Conservation (phyloP, 2,329 filamentous ascomycete species). For the Chaetomiaceae sp. region DNA sequence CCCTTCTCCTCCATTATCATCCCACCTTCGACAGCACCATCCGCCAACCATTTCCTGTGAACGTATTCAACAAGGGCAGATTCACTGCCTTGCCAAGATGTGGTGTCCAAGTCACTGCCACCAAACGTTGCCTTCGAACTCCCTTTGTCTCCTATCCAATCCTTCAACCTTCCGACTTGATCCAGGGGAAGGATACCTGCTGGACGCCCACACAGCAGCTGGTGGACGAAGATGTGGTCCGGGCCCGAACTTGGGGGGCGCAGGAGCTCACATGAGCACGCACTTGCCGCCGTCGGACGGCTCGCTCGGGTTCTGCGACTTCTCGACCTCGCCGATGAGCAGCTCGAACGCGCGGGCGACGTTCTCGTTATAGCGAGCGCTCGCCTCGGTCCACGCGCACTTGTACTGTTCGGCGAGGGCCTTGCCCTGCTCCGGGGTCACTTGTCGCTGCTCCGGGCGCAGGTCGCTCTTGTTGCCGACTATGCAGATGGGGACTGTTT, state of each 20-base stretch:
- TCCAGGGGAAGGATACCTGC: too few relatives aligned
- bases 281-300: constrained; percentile 79
- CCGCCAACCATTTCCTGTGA: background rate
- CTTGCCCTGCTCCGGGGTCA: constrained; percentile 78
- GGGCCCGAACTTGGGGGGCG: too few relatives aligned
- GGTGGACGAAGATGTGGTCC: too few relatives aligned
- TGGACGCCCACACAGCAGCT: too few relatives aligned
- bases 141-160: background rate
- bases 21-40: background rate
- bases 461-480: constrained; percentile 98
- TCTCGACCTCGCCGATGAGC: constrained; percentile 92
- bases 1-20: too few relatives aligned
- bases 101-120: background rate
- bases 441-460: constrained; percentile 86
- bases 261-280: constrained; percentile 66
- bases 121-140: background rate
- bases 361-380: constrained; percentile 90
- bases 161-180: too few relatives aligned
- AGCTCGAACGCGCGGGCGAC: constrained; percentile 89
- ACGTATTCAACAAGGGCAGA: background rate
- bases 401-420: constrained; percentile 80
- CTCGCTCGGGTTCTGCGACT: constrained; percentile 84
- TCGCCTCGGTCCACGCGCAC: constrained; percentile 93
- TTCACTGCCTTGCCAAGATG: background rate
- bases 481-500: constrained; percentile 87